Evolutionary conservation across 2,329 filamentous ascomycete genomes (phyloP).

Genomic region (Tolypocladium capitatum): DNA sequence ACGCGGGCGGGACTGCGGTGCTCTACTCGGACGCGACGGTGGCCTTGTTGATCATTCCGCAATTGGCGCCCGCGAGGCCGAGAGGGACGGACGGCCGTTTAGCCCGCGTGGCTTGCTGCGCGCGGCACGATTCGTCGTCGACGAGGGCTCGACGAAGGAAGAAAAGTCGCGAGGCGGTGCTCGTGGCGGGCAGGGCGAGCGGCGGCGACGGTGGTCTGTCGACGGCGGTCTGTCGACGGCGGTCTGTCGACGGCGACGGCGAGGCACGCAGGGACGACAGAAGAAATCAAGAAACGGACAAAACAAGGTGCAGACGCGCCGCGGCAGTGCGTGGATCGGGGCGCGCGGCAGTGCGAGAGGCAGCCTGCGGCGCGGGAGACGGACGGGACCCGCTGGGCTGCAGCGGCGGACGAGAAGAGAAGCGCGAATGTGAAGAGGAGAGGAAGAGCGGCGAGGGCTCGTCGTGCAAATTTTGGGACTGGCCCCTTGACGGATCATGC

Average conservation of each 20-base stretch:
- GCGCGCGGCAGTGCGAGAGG: background rate
- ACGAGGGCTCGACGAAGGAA: background rate
- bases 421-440: background rate
- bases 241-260: too few species aligned
- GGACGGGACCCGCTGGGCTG: background rate
- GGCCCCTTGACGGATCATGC: background rate
- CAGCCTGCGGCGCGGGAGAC: background rate
- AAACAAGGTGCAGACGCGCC: background rate
- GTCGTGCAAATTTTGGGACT: background rate
- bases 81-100: background rate
- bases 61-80: background rate
- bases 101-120: background rate
- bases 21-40: background rate
- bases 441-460: background rate
- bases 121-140: background rate
- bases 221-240: too few species aligned
- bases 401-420: background rate
- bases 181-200: too few species aligned
- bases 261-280: background rate
- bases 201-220: background rate
- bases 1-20: background rate
- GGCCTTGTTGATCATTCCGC: background rate
- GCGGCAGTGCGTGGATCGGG: background rate
- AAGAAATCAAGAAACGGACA: background rate
- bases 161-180: too few species aligned